Base-by-base conservation (phyloP, 1,139 yeast species). In the Sugiyamaella novakii region DNA sequence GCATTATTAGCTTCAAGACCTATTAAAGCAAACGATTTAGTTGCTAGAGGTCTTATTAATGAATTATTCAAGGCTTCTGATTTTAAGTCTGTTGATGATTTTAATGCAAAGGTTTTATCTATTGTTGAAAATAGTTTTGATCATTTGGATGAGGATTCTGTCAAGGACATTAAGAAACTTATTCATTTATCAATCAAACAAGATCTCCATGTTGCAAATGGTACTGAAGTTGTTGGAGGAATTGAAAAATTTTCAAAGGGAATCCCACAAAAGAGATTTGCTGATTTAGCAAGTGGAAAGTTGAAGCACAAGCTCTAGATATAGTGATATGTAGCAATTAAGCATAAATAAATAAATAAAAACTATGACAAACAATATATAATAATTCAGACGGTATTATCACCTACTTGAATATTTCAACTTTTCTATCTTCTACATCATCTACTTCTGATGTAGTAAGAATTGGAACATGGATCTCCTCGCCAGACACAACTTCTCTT, bases 1-100 rank as follows among this genome's bases (percentile, higher is more conserved):
- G 88, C 89, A 0, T 71, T 88, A 41, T 71, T 87, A 54, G 76
- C 84, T 50, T 81, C 89, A 4, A 78, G 78, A 63, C 89, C 87
- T 19, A 77, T 88, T 46, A 59, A 66, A 1, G 87, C 87, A 40
- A 65, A 72, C n/a, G 84, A 80, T 22, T 74, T 89, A 63, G 64
- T 67, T 47, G 68, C 73, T 22, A 69, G 76, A 35, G 95, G 92
- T 0, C 78, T 87, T 49, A 67, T 87, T 56, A 83, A 84, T 67
- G 76, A 81, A 60, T 63, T 76, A 27, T 80, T 77, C 62, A 68
- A 74, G 27, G 59, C 76, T 49, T 61, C 71, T 8, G 77, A 77
- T 39, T 58, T 72, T 60, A 63, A 66, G 29, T 69, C 80, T 37
- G 69, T 77, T 3, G 84, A 80, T 34, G 77, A 77, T 46, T 87